Base-by-base conservation (phyloP, 805 yeast species). In the Kuraishia molischiana region DNA sequence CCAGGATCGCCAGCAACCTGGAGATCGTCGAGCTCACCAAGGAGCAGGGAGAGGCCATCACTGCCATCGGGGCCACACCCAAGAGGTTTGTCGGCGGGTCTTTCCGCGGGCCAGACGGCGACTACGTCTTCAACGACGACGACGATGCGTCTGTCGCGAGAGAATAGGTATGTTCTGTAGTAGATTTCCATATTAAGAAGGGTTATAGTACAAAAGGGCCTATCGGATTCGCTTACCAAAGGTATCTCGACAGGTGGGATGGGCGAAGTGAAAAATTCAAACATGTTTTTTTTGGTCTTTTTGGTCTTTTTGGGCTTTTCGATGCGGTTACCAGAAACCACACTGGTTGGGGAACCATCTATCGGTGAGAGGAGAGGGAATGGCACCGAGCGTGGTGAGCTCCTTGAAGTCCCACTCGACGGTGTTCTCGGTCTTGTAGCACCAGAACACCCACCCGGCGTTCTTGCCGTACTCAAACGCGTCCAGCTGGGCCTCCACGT, bases 301-400 rank as follows among this genome's bases (percentile, higher is more conserved):
- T n/a, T n/a, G n/a, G n/a, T n/a, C n/a, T n/a, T n/a, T n/a, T n/a
- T n/a, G n/a, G n/a, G n/a, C n/a, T n/a, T n/a, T n/a, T n/a, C n/a
- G n/a, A n/a, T n/a, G n/a, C n/a, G n/a, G n/a, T n/a, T n/a, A n/a
- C n/a, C 30, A 30, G 31, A 38, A 38, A n/a, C 41, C 41, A 66
- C 89, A 80, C 65, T 82, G 85, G 65, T 74, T 70, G 37, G 84
- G 82, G 56, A 67, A 83, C 51, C 67, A 59, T 60, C 96, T 77
- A 46, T 66, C 77, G 38, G 62, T 56, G 34, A 80, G 62, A 2
- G 87, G 86, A 31, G 64, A 69, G 2, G 89, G 89, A 57, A 81
- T 73, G 35, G 81, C 51, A 3, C 62, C 73, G 24, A 62, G 50
- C 15, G 65, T 54, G 6, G 72, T 66, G 46, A 81, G 62, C 37